A percentile compares a stretch with the other conserved stretches of the same genome.
Conservation (phyloP, 2,329 filamentous ascomycete genomes). For the Hirsutella rhossiliensis region DNA sequence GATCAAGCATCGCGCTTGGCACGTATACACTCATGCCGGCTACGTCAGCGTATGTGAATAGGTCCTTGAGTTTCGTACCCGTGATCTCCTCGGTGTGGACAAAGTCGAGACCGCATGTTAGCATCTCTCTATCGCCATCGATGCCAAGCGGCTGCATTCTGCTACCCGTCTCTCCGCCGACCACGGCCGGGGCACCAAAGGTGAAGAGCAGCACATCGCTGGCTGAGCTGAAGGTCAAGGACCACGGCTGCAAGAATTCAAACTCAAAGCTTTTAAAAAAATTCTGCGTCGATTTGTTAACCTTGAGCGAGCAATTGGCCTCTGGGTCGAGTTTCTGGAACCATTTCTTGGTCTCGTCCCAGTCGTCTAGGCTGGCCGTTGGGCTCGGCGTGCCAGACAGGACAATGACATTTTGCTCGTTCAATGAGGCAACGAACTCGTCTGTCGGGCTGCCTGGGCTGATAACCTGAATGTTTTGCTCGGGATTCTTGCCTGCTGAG, state of each 20-base stretch:
- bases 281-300: not conserved
- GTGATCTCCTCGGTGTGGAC: not conserved
- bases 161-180: not conserved
- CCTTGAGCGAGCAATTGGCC: not conserved
- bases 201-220: conserved; percentile 2
- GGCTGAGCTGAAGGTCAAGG: conserved; percentile 3
- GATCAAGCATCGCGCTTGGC: not conserved
- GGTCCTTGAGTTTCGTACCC: not conserved
- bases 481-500: conserved; percentile 1
- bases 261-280: conserved; percentile 1
- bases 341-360: conserved; percentile 3
- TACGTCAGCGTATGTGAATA: conserved; percentile 2
- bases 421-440: conserved; percentile 2
- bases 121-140: not conserved
- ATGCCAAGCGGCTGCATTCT: conserved; percentile 2
- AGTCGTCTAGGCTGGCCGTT: not conserved
- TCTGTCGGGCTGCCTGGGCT: not conserved
- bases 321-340: conserved; percentile 1
- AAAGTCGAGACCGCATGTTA: conserved; percentile 3
- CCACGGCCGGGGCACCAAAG: conserved; percentile 1
- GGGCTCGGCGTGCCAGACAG: not conserved
- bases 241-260: not conserved
- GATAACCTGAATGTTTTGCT: not conserved
- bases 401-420: conserved; percentile 1
- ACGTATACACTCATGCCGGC: not conserved